Conservation (phyloP, 176 grass and related monocot species). For the Aegilops sharonensis region DNA sequence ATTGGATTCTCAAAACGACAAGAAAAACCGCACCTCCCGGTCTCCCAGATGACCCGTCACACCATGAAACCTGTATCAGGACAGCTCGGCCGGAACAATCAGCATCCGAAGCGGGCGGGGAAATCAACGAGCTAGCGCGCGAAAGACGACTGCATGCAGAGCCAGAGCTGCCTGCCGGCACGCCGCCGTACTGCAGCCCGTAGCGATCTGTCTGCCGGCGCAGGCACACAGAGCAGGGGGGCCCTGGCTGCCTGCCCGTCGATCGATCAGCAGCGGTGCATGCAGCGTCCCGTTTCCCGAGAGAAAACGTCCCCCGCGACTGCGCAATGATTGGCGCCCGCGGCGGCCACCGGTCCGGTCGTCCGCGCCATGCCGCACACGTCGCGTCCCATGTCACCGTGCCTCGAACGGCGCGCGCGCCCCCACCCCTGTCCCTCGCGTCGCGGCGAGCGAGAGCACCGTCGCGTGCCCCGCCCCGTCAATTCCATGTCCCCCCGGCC, state of each 20-base stretch:
- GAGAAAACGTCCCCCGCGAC: slow-evolving; percentile 11
- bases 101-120: slow-evolving; percentile 10
- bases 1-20: neutral
- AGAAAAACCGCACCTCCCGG: slow-evolving; percentile 24
- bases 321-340: slow-evolving; percentile 39
- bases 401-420: slow-evolving; percentile 38
- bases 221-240: neutral
- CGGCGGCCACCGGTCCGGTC: neutral
- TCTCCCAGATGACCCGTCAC: slow-evolving; percentile 5
- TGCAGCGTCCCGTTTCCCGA: slow-evolving; percentile 18
- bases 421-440: slow-evolving; percentile 45
- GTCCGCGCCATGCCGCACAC: neutral
- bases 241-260: neutral
- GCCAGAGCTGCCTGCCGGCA: neutral
- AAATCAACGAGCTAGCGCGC: neutral
- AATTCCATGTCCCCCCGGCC: slow-evolving; percentile 40
- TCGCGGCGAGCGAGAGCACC: slow-evolving; percentile 18
- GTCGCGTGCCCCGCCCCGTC: slow-evolving; percentile 40
- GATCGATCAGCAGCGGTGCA: neutral
- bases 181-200: neutral
- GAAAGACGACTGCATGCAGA: slow-evolving; percentile 31
- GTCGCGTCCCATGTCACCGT: slow-evolving; percentile 44
- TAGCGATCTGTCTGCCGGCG: neutral
- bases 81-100: slow-evolving; percentile 10
- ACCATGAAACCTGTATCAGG: neutral